A percentile compares a stretch with the other conserved stretches of the same genome.
These are phyloP conservation scores for Chlamydomonas asymmetrica DNA, from an alignment of 139 green algal genomes.

Conservation along the genomic window DNA sequence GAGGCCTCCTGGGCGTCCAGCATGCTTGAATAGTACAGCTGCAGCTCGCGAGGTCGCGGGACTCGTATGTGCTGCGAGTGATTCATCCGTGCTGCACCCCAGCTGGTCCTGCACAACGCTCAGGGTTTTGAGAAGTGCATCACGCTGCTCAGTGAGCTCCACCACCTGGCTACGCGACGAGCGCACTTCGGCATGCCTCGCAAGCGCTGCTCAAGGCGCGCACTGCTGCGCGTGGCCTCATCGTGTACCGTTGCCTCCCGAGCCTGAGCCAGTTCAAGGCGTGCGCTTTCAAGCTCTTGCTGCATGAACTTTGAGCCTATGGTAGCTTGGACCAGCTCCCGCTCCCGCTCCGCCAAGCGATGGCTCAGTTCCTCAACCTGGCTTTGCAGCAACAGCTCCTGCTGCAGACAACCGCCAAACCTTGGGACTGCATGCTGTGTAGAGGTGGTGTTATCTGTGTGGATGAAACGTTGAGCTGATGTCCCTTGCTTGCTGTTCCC, in stretches of 20 bases:
- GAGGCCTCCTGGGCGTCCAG: conserved; percentile 38
- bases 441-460: too few relatives aligned
- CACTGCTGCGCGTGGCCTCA: conserved; percentile 19
- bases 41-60: conserved; percentile 12
- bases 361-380: too few relatives aligned
- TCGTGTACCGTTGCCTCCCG: conserved; percentile 28
- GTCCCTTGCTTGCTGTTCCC: too few relatives aligned
- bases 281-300: conserved; percentile 7
- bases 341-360: too few relatives aligned
- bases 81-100: background rate
- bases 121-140: conserved; percentile 19
- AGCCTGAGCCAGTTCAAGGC: conserved; percentile 12
- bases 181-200: background rate
- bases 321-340: too few relatives aligned
- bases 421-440: too few relatives aligned
- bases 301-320: too few relatives aligned
- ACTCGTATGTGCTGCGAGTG: background rate
- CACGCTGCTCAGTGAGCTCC: background rate
- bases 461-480: too few relatives aligned
- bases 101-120: conserved; percentile 27
- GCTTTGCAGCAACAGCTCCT: too few relatives aligned
- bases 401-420: too few relatives aligned
- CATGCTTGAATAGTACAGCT: conserved; percentile 30
- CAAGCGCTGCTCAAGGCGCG: conserved; percentile 19
- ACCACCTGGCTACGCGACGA: background rate